phyloP scores from a whole-genome alignment of 768 basidiomycete species.

The Lepiota subincarnata region DNA sequence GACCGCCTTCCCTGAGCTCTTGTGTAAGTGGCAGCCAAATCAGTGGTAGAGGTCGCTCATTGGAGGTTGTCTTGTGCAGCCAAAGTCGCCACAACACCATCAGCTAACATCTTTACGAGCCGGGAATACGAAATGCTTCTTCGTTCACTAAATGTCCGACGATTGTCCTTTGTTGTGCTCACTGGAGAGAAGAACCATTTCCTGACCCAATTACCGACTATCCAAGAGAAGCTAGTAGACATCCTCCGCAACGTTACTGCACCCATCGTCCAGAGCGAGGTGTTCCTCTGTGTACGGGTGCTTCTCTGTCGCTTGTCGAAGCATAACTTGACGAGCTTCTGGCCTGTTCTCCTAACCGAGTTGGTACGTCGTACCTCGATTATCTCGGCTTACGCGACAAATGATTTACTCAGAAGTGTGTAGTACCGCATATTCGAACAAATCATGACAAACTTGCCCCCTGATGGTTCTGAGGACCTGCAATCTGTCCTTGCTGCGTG shows the following conservation, averaged over 20 bases:
- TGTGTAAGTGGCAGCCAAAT: constrained; percentile 50
- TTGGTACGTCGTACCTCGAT: constrained; percentile 46
- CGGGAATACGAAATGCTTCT: constrained; percentile 90
- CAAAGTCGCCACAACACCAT: constrained; percentile 78
- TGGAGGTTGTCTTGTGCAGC: constrained; percentile 33
- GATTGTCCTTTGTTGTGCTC: constrained; percentile 84
- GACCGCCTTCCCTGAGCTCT: constrained; percentile 76
- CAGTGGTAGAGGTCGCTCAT: constrained; percentile 23
- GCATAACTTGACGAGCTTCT: constrained; percentile 91
- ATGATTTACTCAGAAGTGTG: not conserved
- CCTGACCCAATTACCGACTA: constrained; percentile 80
- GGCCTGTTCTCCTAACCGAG: constrained; percentile 94
- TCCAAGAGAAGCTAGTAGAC: constrained; percentile 98
- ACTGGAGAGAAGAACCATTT: constrained; percentile 90
- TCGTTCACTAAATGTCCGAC: constrained; percentile 80
- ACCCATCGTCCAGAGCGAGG: constrained; percentile 88
- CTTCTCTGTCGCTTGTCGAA: constrained; percentile 86
- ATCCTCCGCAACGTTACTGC: constrained; percentile 76
- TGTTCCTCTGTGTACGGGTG: constrained; percentile 90
- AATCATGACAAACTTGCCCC: constrained; percentile 61
- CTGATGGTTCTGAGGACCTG: constrained; percentile 83
- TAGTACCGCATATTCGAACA: constrained; percentile 92
- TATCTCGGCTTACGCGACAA: not conserved
- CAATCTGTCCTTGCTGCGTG: constrained; percentile 81
- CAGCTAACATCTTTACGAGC: constrained; percentile 95